Evolutionary conservation across 1,284 basidiomycete genomes (phyloP).

Genomic region (Cryptococcus maquisensis): DNA sequence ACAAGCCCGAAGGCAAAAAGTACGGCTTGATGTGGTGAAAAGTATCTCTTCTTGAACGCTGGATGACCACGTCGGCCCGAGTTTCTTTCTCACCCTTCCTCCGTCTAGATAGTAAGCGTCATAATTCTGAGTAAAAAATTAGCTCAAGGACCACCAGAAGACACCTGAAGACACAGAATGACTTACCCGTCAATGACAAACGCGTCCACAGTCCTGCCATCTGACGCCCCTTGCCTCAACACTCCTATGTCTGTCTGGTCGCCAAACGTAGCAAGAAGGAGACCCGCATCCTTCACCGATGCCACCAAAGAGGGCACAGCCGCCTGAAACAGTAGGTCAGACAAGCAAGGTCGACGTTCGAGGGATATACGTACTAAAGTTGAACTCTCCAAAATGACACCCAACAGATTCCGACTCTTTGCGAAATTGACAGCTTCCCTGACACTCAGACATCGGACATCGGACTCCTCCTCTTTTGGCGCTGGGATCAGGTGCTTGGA

Average conservation of each 20-base stretch:
- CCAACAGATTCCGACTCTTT: conserved; percentile 87
- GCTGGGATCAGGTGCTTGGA: conserved; percentile 42
- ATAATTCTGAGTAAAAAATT: conserved; percentile 23
- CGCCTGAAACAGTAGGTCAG: conserved; percentile 35
- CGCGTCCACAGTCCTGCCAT: conserved; percentile 46
- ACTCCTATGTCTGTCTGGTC: conserved; percentile 51
- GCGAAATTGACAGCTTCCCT: conserved; percentile 92
- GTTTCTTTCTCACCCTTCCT: too few species aligned
- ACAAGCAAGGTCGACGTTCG: too few species aligned
- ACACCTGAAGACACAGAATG: neutral
- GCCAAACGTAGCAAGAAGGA: conserved; percentile 77
- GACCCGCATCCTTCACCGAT: conserved; percentile 80
- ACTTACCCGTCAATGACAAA: conserved; percentile 46
- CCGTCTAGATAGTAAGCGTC: conserved; percentile 28
- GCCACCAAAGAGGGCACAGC: conserved; percentile 77
- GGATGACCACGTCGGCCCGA: too few species aligned
- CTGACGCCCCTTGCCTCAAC: conserved; percentile 34
- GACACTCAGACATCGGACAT: conserved; percentile 63
- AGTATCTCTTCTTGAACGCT: too few species aligned
- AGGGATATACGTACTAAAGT: conserved; percentile 61
- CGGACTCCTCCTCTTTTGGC: conserved; percentile 49
- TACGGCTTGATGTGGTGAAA: too few species aligned
- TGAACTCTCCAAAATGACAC: conserved; percentile 84
- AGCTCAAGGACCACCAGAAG: too few species aligned
- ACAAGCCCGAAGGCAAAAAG: too few species aligned